phyloP scores from a whole-genome alignment of 1,139 yeast species.

The Geotrichum bryndzae region DNA sequence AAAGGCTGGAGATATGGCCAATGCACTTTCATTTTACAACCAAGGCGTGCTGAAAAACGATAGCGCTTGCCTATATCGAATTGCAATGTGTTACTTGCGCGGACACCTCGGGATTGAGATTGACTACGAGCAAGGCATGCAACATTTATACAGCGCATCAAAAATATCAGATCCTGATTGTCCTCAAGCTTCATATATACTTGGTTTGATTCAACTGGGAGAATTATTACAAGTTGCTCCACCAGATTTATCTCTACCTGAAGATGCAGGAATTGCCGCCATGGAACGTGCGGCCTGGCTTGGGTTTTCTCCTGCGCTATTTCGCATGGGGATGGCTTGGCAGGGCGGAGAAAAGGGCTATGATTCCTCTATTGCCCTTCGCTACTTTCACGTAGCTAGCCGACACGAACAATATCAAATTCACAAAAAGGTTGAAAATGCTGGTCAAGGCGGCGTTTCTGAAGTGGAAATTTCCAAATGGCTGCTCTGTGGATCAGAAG shows the following conservation, averaged over 20 bases:
- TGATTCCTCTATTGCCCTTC: conserved; percentile 36
- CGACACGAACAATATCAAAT: conserved; percentile 33
- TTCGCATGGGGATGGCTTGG: conserved; percentile 39
- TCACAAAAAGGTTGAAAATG: conserved; percentile 21
- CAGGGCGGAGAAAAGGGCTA: conserved; percentile 36
- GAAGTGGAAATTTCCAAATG: conserved; percentile 40
- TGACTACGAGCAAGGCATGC: conserved; percentile 29
- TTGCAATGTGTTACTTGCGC: conserved; percentile 35
- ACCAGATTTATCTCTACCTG: conserved; percentile 17
- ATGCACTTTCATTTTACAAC: conserved; percentile 18
- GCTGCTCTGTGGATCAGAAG: conserved; percentile 37
- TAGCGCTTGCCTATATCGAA: conserved; percentile 23
- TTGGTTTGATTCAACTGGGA: conserved; percentile 35
- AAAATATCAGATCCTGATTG: conserved; percentile 35
- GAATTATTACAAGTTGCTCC: conserved; percentile 29
- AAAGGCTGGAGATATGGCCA: conserved; percentile 18
- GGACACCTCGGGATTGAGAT: conserved; percentile 32
- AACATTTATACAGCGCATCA: conserved; percentile 31
- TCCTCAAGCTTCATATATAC: conserved; percentile 37
- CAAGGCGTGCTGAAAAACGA: conserved; percentile 19
- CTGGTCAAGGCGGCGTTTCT: conserved; percentile 30
- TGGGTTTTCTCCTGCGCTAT: conserved; percentile 38
- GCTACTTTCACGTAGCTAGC: conserved; percentile 38
- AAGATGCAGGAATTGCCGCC: conserved; percentile 30
- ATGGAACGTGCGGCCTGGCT: conserved; percentile 36